Percentiles rank a stretch among this genome's conserved stretches.
These are phyloP conservation scores for Tuber melanosporum DNA, from an alignment of 495 filamentous ascomycete genomes.

Conservation along the genomic window DNA sequence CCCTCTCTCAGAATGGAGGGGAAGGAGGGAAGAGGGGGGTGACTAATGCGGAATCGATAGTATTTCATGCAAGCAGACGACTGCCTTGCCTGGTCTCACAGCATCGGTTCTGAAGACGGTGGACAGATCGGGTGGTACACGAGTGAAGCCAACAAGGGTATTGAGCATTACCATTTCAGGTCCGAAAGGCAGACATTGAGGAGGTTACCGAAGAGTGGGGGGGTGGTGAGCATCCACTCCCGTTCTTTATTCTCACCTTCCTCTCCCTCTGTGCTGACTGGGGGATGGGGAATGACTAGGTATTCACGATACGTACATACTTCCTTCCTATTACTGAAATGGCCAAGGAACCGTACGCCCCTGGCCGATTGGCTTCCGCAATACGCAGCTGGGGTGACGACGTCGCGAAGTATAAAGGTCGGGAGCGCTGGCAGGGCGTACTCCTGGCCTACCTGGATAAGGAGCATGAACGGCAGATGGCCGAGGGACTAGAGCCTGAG, in stretches of 20 bases:
- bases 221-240: conserved; percentile 47
- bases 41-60: conserved; percentile 38
- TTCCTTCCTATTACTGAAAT: conserved; percentile 64
- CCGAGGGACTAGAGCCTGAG: conserved; percentile 55
- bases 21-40: background rate
- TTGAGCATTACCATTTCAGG: conserved; percentile 70
- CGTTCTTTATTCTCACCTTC: background rate
- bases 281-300: conserved; percentile 1
- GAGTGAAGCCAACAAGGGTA: conserved; percentile 68
- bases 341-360: conserved; percentile 62
- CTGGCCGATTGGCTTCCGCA: conserved; percentile 64
- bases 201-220: conserved; percentile 65
- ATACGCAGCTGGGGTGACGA: conserved; percentile 81
- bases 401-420: conserved; percentile 77
- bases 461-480: conserved; percentile 72
- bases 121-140: conserved; percentile 62
- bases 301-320: conserved; percentile 75
- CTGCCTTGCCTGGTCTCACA: conserved; percentile 60
- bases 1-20: background rate
- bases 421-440: conserved; percentile 69
- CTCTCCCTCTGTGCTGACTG: background rate
- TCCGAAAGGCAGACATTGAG: conserved; percentile 73
- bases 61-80: conserved; percentile 80
- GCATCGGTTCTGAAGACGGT: conserved; percentile 68
- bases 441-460: conserved; percentile 75